phyloP scores from a whole-genome alignment of 2,329 filamentous ascomycete genomes.

The Zelopaecilomyces penicillatus region DNA sequence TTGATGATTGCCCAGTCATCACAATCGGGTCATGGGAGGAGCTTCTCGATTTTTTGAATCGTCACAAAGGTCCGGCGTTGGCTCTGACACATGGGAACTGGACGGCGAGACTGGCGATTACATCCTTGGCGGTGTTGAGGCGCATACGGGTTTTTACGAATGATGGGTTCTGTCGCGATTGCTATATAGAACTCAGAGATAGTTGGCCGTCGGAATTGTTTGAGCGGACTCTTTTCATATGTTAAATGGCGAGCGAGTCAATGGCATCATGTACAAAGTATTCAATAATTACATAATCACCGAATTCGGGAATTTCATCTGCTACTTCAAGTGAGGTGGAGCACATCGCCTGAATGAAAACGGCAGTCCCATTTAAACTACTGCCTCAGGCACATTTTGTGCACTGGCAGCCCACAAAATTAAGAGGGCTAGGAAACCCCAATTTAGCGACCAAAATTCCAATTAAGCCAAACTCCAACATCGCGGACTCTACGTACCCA shows the following conservation, averaged over 20 bases:
- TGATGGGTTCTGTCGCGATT: too few species aligned
- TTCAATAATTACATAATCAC: not conserved
- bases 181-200: too few species aligned
- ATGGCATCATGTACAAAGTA: not conserved
- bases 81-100: too few species aligned
- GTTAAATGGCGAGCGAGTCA: not conserved
- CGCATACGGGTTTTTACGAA: too few species aligned
- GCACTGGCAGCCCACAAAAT: slow-evolving; percentile 10
- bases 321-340: not conserved
- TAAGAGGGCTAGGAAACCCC: slow-evolving; percentile 32
- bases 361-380: not conserved
- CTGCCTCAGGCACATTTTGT: slow-evolving; percentile 12
- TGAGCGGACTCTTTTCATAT: too few species aligned
- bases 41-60: too few species aligned
- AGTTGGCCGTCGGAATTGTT: too few species aligned
- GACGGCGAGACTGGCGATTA: too few species aligned
- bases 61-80: too few species aligned
- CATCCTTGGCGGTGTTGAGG: too few species aligned
- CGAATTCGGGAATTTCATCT: not conserved
- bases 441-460: slow-evolving; percentile 26
- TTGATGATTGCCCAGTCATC: too few species aligned
- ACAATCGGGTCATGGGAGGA: too few species aligned
- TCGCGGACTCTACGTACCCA: slow-evolving; percentile 1
- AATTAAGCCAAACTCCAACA: slow-evolving; percentile 4
- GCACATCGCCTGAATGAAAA: not conserved